phyloP scores from a whole-genome alignment of 352 stramenopile species.

The Globisporangium paddicum region DNA sequence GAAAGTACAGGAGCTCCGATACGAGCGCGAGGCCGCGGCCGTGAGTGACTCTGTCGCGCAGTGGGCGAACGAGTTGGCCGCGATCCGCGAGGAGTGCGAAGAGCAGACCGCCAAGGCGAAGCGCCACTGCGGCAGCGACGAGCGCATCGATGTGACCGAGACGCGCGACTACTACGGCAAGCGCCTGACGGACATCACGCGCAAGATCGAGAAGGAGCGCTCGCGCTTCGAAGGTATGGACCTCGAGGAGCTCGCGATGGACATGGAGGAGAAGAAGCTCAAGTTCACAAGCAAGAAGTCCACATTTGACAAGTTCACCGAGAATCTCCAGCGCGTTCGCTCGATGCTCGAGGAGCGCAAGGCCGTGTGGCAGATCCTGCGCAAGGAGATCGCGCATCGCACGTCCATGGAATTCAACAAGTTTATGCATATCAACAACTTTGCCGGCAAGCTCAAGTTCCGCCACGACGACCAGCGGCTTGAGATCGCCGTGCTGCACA shows the following conservation, averaged over 20 bases:
- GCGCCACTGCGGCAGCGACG: slow-evolving; percentile 41
- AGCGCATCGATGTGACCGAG: slow-evolving; percentile 58
- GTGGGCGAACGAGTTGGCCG: slow-evolving; percentile 44
- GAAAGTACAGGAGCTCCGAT: slow-evolving; percentile 68
- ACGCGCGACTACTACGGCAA: slow-evolving; percentile 79
- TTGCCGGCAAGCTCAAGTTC: slow-evolving; percentile 81
- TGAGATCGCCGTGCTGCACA: slow-evolving; percentile 78
- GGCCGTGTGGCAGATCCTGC: slow-evolving; percentile 67
- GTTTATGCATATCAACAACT: slow-evolving; percentile 83
- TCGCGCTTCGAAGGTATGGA: slow-evolving; percentile 81
- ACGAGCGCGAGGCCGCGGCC: slow-evolving; percentile 37
- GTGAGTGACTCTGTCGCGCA: slow-evolving; percentile 44
- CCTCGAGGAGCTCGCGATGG: slow-evolving; percentile 60
- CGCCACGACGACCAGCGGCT: slow-evolving; percentile 68
- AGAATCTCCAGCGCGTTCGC: slow-evolving; percentile 58
- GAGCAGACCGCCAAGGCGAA: slow-evolving; percentile 55
- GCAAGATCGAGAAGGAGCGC: slow-evolving; percentile 70
- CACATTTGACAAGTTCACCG: slow-evolving; percentile 54
- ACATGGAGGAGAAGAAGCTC: slow-evolving; percentile 67
- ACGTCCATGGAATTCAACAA: slow-evolving; percentile 83
- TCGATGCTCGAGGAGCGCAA: slow-evolving; percentile 77
- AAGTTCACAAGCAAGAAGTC: slow-evolving; percentile 68
- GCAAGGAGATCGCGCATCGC: slow-evolving; percentile 71
- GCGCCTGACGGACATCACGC: slow-evolving; percentile 71
- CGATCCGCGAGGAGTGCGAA: slow-evolving; percentile 52